Evolutionary conservation across 1,139 yeast genomes (phyloP), one percentile per base, ranked within the genome.

Genomic region (Hemisphaericaspora subhashii): DNA sequence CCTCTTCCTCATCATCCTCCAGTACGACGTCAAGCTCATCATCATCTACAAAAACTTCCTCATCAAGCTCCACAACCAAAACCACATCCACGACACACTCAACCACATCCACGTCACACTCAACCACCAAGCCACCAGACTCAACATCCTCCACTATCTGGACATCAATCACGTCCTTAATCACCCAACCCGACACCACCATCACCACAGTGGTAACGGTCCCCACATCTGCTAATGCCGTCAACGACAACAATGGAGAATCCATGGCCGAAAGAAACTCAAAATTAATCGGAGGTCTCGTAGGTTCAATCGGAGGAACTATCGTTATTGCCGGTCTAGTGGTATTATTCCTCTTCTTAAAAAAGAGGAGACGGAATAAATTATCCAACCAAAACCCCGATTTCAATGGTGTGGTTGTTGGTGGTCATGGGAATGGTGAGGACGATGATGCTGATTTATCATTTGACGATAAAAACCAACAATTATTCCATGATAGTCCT

Each of bases 301-400:
- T 72, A 7, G 77, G 77, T 1, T 70, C 75, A 4, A 67, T 72
- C 27, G 77, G 77, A 11, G 77, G 77, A 3, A 60, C 71, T 14
- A 64, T 72, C 29, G 60, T 68, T 8, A 64, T 72, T 38, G 74
- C 72, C 1, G 58, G 58, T 4, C 47, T 68, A 12, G 73, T 68
- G 18, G 60, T 67, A 12, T 46, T 69, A 14, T 66, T 70, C 46
- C 50, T 71, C 25, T 62, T 65, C 42, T 52, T 70, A 45, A 68
- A 60, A 42, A 63, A 57, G 40, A 52, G 72, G 28, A 60, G 55
- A 44, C 53, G 57, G 35, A 51, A 52, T 20, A 43, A 55, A 21
- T 51, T 66, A 35, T 64, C 68, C 37, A 72, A 72, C 54, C 77
- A 68, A 47, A 66, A 69, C 22, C 77, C 77, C 0, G 75, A 72